These are phyloP conservation scores for Daldinia vernicosa DNA, from an alignment of 495 filamentous ascomycete species.

Conservation along the genomic window DNA sequence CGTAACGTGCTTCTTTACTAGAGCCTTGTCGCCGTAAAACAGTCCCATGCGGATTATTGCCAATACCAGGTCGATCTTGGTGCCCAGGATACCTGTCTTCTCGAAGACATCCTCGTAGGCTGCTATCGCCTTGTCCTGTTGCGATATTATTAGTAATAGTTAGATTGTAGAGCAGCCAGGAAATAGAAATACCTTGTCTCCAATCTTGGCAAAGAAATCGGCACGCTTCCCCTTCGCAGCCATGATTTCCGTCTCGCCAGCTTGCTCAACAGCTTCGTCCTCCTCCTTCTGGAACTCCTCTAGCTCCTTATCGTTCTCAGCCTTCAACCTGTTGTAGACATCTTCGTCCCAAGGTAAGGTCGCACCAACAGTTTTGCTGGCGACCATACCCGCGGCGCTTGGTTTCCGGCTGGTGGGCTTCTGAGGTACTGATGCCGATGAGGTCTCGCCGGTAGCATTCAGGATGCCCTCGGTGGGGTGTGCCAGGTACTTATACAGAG, in stretches of 20 bases:
- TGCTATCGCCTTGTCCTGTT: slow-evolving; percentile 88
- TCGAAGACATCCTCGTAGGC: slow-evolving; percentile 91
- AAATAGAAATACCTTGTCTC: slow-evolving; percentile 78
- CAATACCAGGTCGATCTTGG: slow-evolving; percentile 94
- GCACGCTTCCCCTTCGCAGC: slow-evolving; percentile 93
- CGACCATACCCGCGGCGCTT: slow-evolving; percentile 74
- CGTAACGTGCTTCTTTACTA: slow-evolving; percentile 92
- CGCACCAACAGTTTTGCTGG: slow-evolving; percentile 70
- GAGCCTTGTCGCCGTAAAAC: slow-evolving; percentile 90
- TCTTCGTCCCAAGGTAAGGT: slow-evolving; percentile 89
- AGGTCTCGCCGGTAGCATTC: slow-evolving; percentile 77
- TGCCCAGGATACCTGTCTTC: slow-evolving; percentile 92
- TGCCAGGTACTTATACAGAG: slow-evolving; percentile 92
- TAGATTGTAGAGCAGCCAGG: neutral
- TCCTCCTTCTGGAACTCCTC: slow-evolving; percentile 94
- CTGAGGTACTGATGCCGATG: slow-evolving; percentile 60
- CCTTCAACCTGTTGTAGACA: slow-evolving; percentile 83
- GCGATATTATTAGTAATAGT: slow-evolving; percentile 24
- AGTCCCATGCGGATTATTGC: slow-evolving; percentile 95
- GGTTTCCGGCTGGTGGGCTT: slow-evolving; percentile 63
- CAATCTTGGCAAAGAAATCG: slow-evolving; percentile 92
- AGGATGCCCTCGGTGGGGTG: slow-evolving; percentile 93
- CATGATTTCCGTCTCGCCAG: slow-evolving; percentile 93
- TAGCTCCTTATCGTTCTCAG: slow-evolving; percentile 90
- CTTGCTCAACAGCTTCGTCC: slow-evolving; percentile 91